Percentiles rank a stretch among this genome's conserved stretches.
Evolutionary conservation across 2,329 filamentous ascomycete species (phyloP).

Genomic region (Diplodia corticola): DNA sequence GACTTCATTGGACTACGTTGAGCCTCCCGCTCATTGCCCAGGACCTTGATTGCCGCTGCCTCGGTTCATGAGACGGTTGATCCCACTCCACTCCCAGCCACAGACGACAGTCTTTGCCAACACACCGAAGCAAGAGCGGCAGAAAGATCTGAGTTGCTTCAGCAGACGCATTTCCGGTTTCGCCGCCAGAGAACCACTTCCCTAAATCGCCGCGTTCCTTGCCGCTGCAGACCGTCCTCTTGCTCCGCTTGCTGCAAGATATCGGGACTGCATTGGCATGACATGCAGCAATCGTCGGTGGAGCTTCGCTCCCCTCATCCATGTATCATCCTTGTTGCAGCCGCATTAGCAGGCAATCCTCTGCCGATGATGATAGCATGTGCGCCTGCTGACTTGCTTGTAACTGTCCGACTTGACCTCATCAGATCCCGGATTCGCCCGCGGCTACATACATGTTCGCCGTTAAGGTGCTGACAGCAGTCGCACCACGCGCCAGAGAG

Average conservation of each 20-base stretch:
- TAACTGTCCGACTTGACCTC: not conserved
- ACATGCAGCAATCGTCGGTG: not conserved
- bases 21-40: conserved; percentile 1
- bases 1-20: conserved; percentile 1
- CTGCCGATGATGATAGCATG: conserved; percentile 16
- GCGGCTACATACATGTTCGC: not conserved
- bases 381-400: not conserved
- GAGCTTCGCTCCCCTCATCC: not conserved
- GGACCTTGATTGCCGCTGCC: not conserved
- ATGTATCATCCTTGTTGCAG: conserved; percentile 2
- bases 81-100: not conserved
- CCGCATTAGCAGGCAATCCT: not conserved
- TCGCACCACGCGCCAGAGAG: conserved; percentile 9
- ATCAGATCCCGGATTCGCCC: not conserved
- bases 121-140: not conserved
- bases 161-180: not conserved
- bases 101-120: not conserved
- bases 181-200: not conserved
- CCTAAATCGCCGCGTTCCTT: not conserved
- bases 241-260: conserved; percentile 4
- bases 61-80: conserved; percentile 18
- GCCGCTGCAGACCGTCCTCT: not conserved
- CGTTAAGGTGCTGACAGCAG: conserved; percentile 1
- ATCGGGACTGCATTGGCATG: not conserved
- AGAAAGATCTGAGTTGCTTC: not conserved